Base-by-base conservation (phyloP, 495 filamentous ascomycete species). In the Penicillium bialowiezense region DNA sequence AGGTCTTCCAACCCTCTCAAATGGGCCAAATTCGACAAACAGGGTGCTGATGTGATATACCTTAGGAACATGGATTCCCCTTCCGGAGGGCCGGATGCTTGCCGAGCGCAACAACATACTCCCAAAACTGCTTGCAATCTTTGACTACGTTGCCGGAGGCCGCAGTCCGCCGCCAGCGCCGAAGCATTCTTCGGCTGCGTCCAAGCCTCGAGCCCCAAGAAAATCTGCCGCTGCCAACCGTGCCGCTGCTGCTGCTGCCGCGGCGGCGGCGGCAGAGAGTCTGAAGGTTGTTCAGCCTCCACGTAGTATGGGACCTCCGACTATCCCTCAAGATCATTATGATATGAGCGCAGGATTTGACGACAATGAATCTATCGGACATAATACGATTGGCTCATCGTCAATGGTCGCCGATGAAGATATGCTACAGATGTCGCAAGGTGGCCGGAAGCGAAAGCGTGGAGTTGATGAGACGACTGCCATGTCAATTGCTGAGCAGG, bases 41-140 rank as follows among this genome's bases (percentile, higher is more conserved):
- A 23, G n/a, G 10, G 26, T 52, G 17, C 58, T 64, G 48, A 69
- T 23, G 44, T 41, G 51, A 10, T 9, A 8, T 23, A 14, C 3
- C 2, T 10, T 42, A 93, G 91, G 92, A 50, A 98, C 93, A 34
- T 98, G 95, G 95, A 90, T 98, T 19, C 92, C 93, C 6, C 79
- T 98, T 18, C 79, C 85, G 21, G 83, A 89, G 48, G 93, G 89
- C 33, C 81, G 87, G 49, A 67, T 77, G 56, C 85, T 98, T 6
- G 93, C 93, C 19, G 80, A 85, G 44, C 85, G 90, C 48, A 95
- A 96, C 64, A 85, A 85, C 44, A 80, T 97, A 41, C 82, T 90
- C 38, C 83, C 91, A 8, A 88, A 89, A 51, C 73, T 98, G 28
- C 76, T 76, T 31, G 82, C 89, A 28, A 93, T 98, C 53, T 93